Evolutionary conservation across 2,329 filamentous ascomycete species (phyloP).

Genomic region (Teratosphaeria pseudoeucalypti): DNA sequence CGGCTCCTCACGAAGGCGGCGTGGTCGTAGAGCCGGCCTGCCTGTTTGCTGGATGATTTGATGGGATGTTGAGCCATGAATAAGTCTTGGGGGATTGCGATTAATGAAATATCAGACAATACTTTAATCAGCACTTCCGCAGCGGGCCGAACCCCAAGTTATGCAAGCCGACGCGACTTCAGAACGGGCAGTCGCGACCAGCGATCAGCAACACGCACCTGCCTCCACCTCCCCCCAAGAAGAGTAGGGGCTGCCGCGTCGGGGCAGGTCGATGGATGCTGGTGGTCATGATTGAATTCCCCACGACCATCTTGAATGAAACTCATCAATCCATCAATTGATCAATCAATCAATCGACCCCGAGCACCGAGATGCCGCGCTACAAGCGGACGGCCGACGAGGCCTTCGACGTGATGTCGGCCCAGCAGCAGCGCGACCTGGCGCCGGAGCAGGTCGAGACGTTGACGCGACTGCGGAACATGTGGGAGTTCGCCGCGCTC

Average conservation of each 20-base stretch:
- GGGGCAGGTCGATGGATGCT: too few relatives aligned
- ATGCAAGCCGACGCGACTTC: not conserved
- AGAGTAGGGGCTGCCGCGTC: too few relatives aligned
- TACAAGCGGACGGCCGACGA: constrained; percentile 48
- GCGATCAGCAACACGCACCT: not conserved
- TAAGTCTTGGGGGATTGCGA: too few relatives aligned
- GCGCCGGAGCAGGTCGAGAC: constrained; percentile 29
- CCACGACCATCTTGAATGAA: not conserved
- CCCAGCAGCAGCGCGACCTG: constrained; percentile 9
- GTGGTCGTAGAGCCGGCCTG: constrained; percentile 26
- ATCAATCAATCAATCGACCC: too few relatives aligned
- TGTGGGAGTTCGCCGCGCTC: constrained; percentile 92
- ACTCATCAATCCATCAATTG: too few relatives aligned
- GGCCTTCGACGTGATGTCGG: constrained; percentile 28
- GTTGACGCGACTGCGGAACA: constrained; percentile 65
- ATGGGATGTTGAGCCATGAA: not conserved
- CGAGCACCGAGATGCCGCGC: constrained; percentile 35
- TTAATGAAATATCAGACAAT: too few relatives aligned
- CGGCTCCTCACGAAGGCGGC: constrained; percentile 46
- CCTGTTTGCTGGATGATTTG: not conserved
- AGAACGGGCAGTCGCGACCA: not conserved
- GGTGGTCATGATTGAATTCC: too few relatives aligned
- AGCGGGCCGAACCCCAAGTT: not conserved
- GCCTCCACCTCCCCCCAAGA: too few relatives aligned
- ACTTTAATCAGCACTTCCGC: too few relatives aligned